Percentiles rank a stretch among this genome's conserved stretches.
Conservation (phyloP, 768 basidiomycete genomes). For the Sistotremastrum niveocremeum region DNA sequence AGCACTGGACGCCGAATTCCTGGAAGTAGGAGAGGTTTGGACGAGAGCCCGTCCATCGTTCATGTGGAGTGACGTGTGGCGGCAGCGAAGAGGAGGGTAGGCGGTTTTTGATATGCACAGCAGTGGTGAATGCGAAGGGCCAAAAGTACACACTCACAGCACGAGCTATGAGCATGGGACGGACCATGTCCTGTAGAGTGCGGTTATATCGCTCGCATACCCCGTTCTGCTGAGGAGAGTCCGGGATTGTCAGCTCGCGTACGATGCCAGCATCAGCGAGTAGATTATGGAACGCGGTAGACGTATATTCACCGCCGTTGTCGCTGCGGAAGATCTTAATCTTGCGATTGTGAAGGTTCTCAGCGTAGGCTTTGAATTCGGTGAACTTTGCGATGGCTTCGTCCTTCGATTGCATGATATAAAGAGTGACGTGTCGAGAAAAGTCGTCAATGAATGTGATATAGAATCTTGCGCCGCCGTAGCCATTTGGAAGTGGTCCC, state of each 20-base stretch:
- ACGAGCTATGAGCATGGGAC: constrained; percentile 24
- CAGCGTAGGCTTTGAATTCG: constrained; percentile 20
- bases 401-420: constrained; percentile 18
- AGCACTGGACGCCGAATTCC: constrained; percentile 11
- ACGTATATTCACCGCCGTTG: constrained; percentile 24
- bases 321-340: constrained; percentile 19
- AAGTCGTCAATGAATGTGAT: constrained; percentile 24
- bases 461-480: constrained; percentile 19
- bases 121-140: constrained; percentile 1
- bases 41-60: too few relatives aligned
- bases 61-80: constrained; percentile 7
- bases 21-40: constrained; percentile 9
- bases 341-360: constrained; percentile 15
- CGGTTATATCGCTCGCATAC: constrained; percentile 28
- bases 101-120: constrained; percentile 7
- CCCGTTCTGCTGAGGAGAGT: constrained; percentile 32
- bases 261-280: constrained; percentile 6
- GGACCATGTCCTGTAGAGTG: constrained; percentile 20
- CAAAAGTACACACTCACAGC: too few relatives aligned
- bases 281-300: background rate
- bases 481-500: constrained; percentile 7
- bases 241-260: constrained; percentile 21
- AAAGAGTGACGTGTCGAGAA: constrained; percentile 13
- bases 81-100: constrained; percentile 2
- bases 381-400: constrained; percentile 18